Evolutionary conservation across 164 flowering plant species (phyloP), one percentile per base, ranked within the genome.

Genomic region (Magnolia changhungtana): DNA sequence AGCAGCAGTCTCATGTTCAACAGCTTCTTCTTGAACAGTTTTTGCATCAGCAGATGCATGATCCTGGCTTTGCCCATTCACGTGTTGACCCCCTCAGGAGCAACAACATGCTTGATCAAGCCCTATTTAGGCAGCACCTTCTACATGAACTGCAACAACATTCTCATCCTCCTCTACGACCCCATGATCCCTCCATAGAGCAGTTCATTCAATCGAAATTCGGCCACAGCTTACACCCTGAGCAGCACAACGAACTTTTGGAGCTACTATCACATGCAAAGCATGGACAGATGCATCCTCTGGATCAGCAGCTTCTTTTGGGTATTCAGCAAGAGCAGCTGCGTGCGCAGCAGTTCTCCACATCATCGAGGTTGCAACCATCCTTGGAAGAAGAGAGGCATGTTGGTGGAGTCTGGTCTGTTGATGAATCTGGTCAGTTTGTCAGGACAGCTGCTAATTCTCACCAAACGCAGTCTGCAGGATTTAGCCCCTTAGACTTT

Each of bases 171-270:
- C 88, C 80, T 75, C 84, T 82, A 71, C 45, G 78, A 11, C 82
- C 88, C 68, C 74, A 75, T 67, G 90, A 87, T 80, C 89, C 87
- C 75, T 80, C 87, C 66, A n/a, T 89, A 2, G 98, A 92, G 78
- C 95, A 89, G 78, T 79, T 87, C 69, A 84, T 88, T 66, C 93
- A 89, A 74, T 85, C 89, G 68, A 91, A 89, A 67, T 86, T 84
- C 79, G 92, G 91, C 61, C 92, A 84, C 68, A 59, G 71, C 19
- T 81, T 82, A 7, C 91, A 80, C 29, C 89, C 84, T 10, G 94
- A 84, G 49, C 90, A 84, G 74, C 91, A 80, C 72, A 85, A 83
- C 71, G 91, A 91, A 66, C 72, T 88, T 21, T 67, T 84, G 71
- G 95, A 90, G 76, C 76, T 88, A 20, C 73, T 89, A 55, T 79